These are phyloP conservation scores for Talaromyces albobiverticillius DNA, from an alignment of 2,329 filamentous ascomycete genomes.

Conservation along the genomic window DNA sequence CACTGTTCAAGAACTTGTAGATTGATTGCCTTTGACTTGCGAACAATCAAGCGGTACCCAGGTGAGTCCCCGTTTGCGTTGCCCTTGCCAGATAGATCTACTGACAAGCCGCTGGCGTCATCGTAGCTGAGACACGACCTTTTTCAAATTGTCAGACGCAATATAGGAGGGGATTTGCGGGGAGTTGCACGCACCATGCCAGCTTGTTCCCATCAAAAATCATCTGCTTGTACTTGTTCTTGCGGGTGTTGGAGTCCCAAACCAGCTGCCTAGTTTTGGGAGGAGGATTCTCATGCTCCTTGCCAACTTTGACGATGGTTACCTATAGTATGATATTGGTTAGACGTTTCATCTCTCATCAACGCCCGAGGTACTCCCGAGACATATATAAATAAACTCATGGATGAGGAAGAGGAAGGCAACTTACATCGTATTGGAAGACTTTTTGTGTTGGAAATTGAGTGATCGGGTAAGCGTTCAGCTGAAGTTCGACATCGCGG, in stretches of 20 bases:
- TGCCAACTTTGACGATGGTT: constrained; percentile 44
- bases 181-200: constrained; percentile 64
- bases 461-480: constrained; percentile 75
- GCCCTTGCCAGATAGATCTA: constrained; percentile 70
- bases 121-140: constrained; percentile 37
- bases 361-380: no score
- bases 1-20: constrained; percentile 66
- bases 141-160: constrained; percentile 29
- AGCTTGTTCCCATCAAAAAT: constrained; percentile 82
- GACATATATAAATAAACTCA: no score
- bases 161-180: constrained; percentile 19
- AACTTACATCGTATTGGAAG: constrained; percentile 80
- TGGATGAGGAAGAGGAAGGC: constrained; percentile 4
- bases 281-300: background rate
- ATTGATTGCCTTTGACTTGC: constrained; percentile 64
- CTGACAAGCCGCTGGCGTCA: constrained; percentile 50
- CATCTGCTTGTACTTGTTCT: constrained; percentile 59
- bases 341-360: constrained; percentile 14
- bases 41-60: constrained; percentile 60
- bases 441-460: constrained; percentile 61
- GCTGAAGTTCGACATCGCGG: constrained; percentile 51
- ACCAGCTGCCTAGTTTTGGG: constrained; percentile 60
- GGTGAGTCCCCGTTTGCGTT: constrained; percentile 45
- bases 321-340: constrained; percentile 50
- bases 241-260: constrained; percentile 65